These are phyloP conservation scores for Flammula alnicola DNA, from an alignment of 1,284 basidiomycete genomes.

Conservation along the genomic window DNA sequence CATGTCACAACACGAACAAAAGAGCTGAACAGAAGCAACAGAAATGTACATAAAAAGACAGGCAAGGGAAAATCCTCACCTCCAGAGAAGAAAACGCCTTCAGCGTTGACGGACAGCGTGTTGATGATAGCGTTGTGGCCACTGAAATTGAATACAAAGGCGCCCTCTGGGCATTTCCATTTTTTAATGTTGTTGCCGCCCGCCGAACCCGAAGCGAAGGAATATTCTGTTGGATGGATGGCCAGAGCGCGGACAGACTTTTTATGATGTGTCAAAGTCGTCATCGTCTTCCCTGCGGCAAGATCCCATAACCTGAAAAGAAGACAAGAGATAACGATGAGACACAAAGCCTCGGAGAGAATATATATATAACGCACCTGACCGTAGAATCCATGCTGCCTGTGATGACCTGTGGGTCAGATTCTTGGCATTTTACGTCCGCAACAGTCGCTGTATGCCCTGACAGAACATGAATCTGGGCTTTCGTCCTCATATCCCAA, in stretches of 20 bases:
- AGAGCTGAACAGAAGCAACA: conserved; percentile 2
- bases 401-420: conserved; percentile 97
- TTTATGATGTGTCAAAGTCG: conserved; percentile 97
- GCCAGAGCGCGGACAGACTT: conserved; percentile 95
- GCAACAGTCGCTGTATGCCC: conserved; percentile 96
- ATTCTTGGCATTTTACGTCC: conserved; percentile 93
- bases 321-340: neutral
- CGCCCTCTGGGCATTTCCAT: conserved; percentile 97
- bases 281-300: conserved; percentile 96
- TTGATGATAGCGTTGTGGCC: conserved; percentile 99
- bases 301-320: conserved; percentile 88
- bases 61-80: conserved; percentile 52
- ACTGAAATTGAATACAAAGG: conserved; percentile 94
- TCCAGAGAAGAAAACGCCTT: conserved; percentile 97
- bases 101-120: conserved; percentile 90
- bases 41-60: conserved; percentile 10
- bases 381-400: conserved; percentile 98
- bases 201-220: conserved; percentile 92
- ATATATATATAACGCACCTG: conserved; percentile 52
- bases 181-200: conserved; percentile 99
- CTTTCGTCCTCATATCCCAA: conserved; percentile 99
- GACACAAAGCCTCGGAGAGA: neutral
- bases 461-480: conserved; percentile 90
- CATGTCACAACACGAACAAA: neutral
- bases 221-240: conserved; percentile 95